Percentiles rank a stretch among this genome's conserved stretches.
Conservation (phyloP, 202 grass and related monocot species). For the Hordeum pubiflorum region DNA sequence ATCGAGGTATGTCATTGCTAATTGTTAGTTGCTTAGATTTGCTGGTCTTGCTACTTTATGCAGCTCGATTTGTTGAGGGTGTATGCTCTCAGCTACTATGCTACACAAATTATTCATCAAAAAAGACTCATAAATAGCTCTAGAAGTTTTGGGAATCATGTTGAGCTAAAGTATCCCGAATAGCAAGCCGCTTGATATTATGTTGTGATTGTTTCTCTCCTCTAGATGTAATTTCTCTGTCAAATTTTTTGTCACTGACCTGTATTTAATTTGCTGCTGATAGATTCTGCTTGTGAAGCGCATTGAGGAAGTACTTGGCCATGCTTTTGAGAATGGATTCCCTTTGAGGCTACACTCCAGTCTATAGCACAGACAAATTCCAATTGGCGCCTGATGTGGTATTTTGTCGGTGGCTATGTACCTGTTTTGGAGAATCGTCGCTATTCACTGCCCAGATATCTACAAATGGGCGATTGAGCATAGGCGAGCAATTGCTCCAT, state of each 20-base stretch:
- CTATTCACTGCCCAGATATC: background rate
- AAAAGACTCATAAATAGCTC: background rate
- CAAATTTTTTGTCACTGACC: constrained; percentile 1
- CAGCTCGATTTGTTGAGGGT: background rate
- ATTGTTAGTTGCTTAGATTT: background rate
- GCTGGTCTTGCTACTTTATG: background rate
- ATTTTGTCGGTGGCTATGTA: constrained; percentile 17
- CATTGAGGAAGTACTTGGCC: constrained; percentile 88
- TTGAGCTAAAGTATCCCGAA: background rate
- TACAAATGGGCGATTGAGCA: background rate
- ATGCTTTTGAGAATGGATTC: constrained; percentile 85
- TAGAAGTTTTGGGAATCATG: background rate
- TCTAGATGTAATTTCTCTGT: background rate
- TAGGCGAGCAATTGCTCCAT: background rate
- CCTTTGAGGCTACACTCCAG: constrained; percentile 59
- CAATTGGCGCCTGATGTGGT: background rate
- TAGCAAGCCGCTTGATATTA: background rate
- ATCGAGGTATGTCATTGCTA: constrained; percentile 59
- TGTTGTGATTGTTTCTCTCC: background rate
- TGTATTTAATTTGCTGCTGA: constrained; percentile 14
- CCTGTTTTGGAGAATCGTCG: constrained; percentile 10
- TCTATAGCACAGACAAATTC: constrained; percentile 42
- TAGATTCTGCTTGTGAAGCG: constrained; percentile 88
- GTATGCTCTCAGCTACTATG: background rate
- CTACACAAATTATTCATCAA: background rate